Base-by-base conservation (phyloP, 345 rosid genomes). In the Clarkia xantiana region DNA sequence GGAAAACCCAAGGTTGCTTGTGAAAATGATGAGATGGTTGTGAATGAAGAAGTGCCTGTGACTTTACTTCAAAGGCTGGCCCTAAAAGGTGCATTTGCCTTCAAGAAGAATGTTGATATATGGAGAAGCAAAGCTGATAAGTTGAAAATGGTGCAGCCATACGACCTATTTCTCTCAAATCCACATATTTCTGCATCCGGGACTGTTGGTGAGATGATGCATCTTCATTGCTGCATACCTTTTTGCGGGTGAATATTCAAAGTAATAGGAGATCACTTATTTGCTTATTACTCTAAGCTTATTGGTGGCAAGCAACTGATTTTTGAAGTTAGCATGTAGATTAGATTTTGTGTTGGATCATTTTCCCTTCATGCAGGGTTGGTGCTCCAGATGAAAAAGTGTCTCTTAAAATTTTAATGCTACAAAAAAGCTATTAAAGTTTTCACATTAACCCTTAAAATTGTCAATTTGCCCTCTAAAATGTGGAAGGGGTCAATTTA, bases 101-200 rank as follows among this genome's bases (percentile, higher is more conserved):
- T 77, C 45, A 78, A 75, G 75, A 71, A 68, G 49, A 79, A 72
- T 61, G 16, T 79, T 59, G 79, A 79, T 62, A 53, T 86, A 45
- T 86, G 98, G 96, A 86, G 81, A 57, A 79, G 89, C 69, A 68
- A 58, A 45, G 77, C 70, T 62, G 59, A 58, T 42, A 83, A 79
- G 75, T 64, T 83, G 48, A 75, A 71, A 73, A 58, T 51, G 71
- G 71, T 73, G 62, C 84, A 79, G 51, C 93, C 96, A 1, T 86
- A 50, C 64, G 97, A 90, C 56, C 20, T 77, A 44, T 79, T 90
- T 50, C 91, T 81, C 40, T 83, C 84, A 10, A 67, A 74, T 68
- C 96, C 97, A 53, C 89, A 76, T 43, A 55, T 83, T 59, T 74
- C 94, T 13, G 86, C 79, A 38, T 74, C 93, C 13, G 88, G 79